Conservation (phyloP, 805 yeast genomes). For the Candida palmyrensis region DNA sequence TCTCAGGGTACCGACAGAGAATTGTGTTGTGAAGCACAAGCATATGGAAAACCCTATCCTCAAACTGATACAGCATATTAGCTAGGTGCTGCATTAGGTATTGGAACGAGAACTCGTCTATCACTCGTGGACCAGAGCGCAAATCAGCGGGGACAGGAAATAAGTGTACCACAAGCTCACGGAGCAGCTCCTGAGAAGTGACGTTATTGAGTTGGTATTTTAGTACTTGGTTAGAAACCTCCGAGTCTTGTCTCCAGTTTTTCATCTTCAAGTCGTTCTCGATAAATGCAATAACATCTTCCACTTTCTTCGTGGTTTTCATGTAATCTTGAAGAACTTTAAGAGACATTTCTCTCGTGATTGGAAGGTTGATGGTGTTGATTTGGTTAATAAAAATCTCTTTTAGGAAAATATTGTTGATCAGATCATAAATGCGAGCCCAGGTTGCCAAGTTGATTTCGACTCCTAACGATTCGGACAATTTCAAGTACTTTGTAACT, state of each 20-base stretch:
- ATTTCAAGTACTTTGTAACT: slow-evolving; percentile 24
- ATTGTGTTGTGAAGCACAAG: background rate
- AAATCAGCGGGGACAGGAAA: background rate
- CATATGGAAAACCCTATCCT: slow-evolving; percentile 1
- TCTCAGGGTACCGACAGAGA: background rate
- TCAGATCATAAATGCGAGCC: slow-evolving; percentile 32
- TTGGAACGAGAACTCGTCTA: background rate
- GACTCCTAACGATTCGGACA: slow-evolving; percentile 20
- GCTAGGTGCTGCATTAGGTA: background rate
- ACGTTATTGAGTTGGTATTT: slow-evolving; percentile 5
- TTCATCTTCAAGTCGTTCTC: slow-evolving; percentile 26
- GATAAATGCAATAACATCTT: slow-evolving; percentile 27
- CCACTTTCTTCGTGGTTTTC: slow-evolving; percentile 19
- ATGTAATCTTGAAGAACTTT: slow-evolving; percentile 32
- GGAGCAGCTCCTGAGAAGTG: background rate
- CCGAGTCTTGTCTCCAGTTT: slow-evolving; percentile 25
- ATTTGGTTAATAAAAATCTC: slow-evolving; percentile 30
- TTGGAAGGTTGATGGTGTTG: slow-evolving; percentile 26
- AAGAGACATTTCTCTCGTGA: slow-evolving; percentile 24
- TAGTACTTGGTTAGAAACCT: slow-evolving; percentile 24
- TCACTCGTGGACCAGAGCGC: background rate
- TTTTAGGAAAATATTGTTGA: slow-evolving; percentile 32
- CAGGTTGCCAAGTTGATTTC: slow-evolving; percentile 30
- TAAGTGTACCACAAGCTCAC: background rate
- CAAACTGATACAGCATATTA: background rate